These are phyloP conservation scores for Drechslerella dactyloides DNA, from an alignment of 2,329 filamentous ascomycete species.

Conservation along the genomic window DNA sequence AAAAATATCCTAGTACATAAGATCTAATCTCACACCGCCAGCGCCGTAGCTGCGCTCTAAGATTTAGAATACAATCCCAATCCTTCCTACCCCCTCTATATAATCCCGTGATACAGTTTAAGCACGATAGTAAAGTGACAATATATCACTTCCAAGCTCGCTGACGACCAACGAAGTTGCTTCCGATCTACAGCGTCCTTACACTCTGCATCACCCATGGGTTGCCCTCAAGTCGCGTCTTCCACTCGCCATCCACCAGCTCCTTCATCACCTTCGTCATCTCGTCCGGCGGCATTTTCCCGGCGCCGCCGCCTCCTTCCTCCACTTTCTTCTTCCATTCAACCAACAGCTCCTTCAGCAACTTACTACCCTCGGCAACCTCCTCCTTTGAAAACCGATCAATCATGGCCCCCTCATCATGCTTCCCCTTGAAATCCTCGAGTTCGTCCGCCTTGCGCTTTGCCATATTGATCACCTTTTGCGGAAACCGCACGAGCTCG, in stretches of 20 bases:
- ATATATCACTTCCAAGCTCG: too few relatives aligned
- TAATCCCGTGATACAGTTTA: too few relatives aligned
- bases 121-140: too few relatives aligned
- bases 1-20: too few relatives aligned
- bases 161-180: background rate
- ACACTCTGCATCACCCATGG: slow-evolving; percentile 62
- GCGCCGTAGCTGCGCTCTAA: too few relatives aligned
- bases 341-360: slow-evolving; percentile 81
- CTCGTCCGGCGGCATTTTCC: slow-evolving; percentile 69
- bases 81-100: too few relatives aligned
- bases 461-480: slow-evolving; percentile 99
- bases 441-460: slow-evolving; percentile 97
- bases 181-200: slow-evolving; percentile 58
- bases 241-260: slow-evolving; percentile 75
- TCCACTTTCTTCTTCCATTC: slow-evolving; percentile 82
- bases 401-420: slow-evolving; percentile 65
- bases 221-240: slow-evolving; percentile 63
- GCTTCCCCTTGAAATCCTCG: slow-evolving; percentile 88
- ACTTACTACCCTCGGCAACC: slow-evolving; percentile 82
- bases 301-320: slow-evolving; percentile 65
- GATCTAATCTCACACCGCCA: too few relatives aligned
- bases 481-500: slow-evolving; percentile 92
- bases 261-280: slow-evolving; percentile 80
- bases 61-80: too few relatives aligned
- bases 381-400: slow-evolving; percentile 78